These are phyloP conservation scores for Loxodes magnus DNA, from an alignment of 73 alveolate genomes.

Conservation along the genomic window DNA sequence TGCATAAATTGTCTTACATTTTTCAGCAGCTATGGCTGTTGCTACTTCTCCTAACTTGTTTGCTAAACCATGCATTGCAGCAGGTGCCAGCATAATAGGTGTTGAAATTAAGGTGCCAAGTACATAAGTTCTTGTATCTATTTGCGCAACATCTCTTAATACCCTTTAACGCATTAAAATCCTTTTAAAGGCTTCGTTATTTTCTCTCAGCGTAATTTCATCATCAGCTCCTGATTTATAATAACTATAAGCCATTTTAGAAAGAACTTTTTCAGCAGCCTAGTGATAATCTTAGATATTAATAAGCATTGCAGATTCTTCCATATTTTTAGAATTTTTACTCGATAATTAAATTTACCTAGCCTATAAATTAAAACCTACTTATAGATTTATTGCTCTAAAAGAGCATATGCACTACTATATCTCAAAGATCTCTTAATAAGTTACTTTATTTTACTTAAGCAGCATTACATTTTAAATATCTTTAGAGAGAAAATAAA, in stretches of 20 bases:
- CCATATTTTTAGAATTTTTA: not conserved
- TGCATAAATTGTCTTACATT: constrained; percentile 9
- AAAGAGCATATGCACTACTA: too few species aligned
- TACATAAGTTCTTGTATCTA: constrained; percentile 21
- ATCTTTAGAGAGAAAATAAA: too few species aligned
- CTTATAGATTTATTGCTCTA: too few species aligned
- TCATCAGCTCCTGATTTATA: constrained; percentile 52
- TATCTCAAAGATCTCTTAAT: too few species aligned
- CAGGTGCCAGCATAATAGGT: constrained; percentile 45
- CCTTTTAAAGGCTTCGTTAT: constrained; percentile 15
- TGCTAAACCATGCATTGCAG: constrained; percentile 39
- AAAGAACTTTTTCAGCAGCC: constrained; percentile 9
- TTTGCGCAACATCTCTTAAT: constrained; percentile 14
- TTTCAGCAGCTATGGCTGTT: constrained; percentile 34
- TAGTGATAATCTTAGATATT: constrained; percentile 5
- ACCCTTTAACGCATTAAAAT: constrained; percentile 32
- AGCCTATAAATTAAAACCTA: too few species aligned
- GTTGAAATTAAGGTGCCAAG: constrained; percentile 25
- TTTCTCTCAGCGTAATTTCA: constrained; percentile 16
- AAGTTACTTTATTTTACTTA: too few species aligned
- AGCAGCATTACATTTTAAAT: too few species aligned
- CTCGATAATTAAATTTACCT: too few species aligned
- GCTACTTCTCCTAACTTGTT: constrained; percentile 40
- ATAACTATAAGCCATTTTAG: constrained; percentile 33
- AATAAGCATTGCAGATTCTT: not conserved